Evolutionary conservation across 78 protist genomes (phyloP).

Genomic region (Pelomyxa schiedti): DNA sequence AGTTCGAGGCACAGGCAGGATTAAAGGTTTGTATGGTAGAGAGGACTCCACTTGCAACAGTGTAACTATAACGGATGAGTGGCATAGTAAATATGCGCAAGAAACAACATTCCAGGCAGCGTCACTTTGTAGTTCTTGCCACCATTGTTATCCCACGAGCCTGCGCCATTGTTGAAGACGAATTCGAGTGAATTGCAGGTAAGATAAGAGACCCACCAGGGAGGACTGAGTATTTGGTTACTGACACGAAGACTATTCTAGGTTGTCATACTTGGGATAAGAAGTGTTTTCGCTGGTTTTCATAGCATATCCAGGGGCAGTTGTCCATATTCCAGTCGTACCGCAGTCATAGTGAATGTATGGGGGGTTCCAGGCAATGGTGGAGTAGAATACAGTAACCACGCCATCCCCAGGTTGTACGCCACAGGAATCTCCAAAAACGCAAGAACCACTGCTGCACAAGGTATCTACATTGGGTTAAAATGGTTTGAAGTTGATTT

Average conservation of each 20-base stretch:
- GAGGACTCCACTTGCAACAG: no score
- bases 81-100: not conserved
- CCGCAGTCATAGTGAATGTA: not conserved
- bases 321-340: not conserved
- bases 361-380: not conserved
- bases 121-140: not conserved
- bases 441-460: no score
- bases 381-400: not conserved
- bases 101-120: not conserved
- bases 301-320: not conserved
- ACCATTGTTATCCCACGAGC: not conserved
- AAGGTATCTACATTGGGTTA: no score
- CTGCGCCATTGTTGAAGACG: not conserved
- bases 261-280: no score
- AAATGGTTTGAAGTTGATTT: no score
- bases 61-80: not conserved
- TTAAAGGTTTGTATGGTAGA: no score
- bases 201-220: not conserved
- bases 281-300: not conserved
- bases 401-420: not conserved
- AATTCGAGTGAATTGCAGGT: not conserved
- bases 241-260: no score
- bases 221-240: not conserved
- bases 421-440: no score
- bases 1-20: not conserved